Base-by-base conservation (phyloP, 352 stramenopile genomes). In the Phytophthora hibernalis region DNA sequence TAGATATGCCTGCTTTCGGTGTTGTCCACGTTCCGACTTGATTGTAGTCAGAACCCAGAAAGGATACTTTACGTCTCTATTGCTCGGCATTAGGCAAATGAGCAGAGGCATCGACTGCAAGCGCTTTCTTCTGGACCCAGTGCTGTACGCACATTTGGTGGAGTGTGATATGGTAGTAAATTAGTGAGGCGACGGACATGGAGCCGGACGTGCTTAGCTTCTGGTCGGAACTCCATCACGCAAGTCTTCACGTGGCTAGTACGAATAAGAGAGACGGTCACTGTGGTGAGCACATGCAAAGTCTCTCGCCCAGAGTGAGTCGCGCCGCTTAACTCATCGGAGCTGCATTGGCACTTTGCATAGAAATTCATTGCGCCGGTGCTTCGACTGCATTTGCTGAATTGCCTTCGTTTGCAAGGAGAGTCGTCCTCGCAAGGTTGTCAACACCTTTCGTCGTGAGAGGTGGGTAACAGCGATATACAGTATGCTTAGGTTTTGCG, bases 221-320 rank as follows among this genome's bases (percentile, higher is more conserved):
- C n/a, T 65, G 49, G 48, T 18, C 63, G 8, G 55, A 61, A 9
- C 18, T 54, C 47, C 40, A 65, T 70, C 54, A 70, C 47, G 50
- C 40, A 58, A 69, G 48, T 54, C 37, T n/a, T 49, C 30, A 20
- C 43, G 42, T 66, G 40, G 54, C 54, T 56, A 54, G 33, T 21
- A 22, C 35, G 66, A 74, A 70, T 71, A 75, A 75, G 50, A 61
- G 21, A 16, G 8, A 9, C 31, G n/a, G 16, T 47, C 61, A 75
- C 67, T 75, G 67, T 75, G 67, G 62, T 10, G 51, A 75, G 67
- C 33, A 22, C 24, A 51, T 56, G 35, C 65, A 35, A 55, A 40
- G 55, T 66, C 52, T 49, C n/a, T 11, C 58, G 30, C 9, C 37
- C 7, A 38, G n/a, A 49, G 33, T 62, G 47, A 61, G 60, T 69